These are phyloP conservation scores for Ogataea philodendri DNA, from an alignment of 805 yeast genomes.

Conservation along the genomic window DNA sequence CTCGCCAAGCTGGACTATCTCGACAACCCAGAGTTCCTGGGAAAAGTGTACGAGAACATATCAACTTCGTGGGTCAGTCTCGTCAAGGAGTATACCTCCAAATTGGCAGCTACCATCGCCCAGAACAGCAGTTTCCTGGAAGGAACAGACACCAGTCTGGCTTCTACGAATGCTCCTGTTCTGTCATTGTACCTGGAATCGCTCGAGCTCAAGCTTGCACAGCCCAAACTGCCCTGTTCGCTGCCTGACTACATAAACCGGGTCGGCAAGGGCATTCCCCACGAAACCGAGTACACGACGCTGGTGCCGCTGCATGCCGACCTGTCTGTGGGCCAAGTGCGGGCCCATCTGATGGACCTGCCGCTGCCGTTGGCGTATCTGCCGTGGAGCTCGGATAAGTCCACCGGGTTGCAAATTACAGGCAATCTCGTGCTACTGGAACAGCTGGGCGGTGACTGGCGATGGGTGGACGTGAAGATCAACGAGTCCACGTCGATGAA, in stretches of 20 bases:
- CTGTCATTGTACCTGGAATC: constrained; percentile 7
- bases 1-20: constrained; percentile 34
- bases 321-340: constrained; percentile 54
- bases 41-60: constrained; percentile 32
- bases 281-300: constrained; percentile 63
- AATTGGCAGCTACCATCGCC: constrained; percentile 39
- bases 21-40: constrained; percentile 11
- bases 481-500: constrained; percentile 48
- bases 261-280: constrained; percentile 82
- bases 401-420: constrained; percentile 32
- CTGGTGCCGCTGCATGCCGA: constrained; percentile 63
- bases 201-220: constrained; percentile 1
- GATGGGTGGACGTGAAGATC: constrained; percentile 52
- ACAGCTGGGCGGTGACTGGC: constrained; percentile 47
- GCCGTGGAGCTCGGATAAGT: constrained; percentile 40
- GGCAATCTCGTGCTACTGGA: constrained; percentile 76
- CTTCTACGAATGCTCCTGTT: constrained; percentile 2
- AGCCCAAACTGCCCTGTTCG: constrained; percentile 35
- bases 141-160: constrained; percentile 35
- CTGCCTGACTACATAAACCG: constrained; percentile 54
- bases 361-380: constrained; percentile 80
- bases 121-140: constrained; percentile 41
- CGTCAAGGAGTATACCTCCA: constrained; percentile 46
- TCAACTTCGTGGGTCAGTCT: constrained; percentile 66
- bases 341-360: constrained; percentile 77